Evolutionary conservation across 1,284 basidiomycete genomes (phyloP).

Genomic region (Austroboletus novae-zelandiae): DNA sequence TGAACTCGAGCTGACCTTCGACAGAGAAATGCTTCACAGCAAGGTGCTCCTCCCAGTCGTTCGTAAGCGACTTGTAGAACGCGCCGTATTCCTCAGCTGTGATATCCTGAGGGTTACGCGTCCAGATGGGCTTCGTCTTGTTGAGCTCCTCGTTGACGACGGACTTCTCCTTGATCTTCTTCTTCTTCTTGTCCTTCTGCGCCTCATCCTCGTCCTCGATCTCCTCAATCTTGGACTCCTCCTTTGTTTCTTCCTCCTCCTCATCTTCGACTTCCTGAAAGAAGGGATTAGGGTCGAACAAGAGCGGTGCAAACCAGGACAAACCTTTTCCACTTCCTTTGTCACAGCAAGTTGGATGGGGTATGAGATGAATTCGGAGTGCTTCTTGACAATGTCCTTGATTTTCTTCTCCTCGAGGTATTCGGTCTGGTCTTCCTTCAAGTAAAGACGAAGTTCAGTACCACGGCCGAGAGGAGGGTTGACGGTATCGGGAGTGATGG

Average conservation of each 20-base stretch:
- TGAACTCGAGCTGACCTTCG: constrained; percentile 99
- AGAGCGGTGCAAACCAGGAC: constrained; percentile 19
- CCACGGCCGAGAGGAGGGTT: constrained; percentile 94
- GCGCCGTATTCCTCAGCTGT: constrained; percentile 89
- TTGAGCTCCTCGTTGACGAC: constrained; percentile 97
- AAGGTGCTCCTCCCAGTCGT: constrained; percentile 99
- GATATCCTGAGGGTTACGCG: constrained; percentile 95
- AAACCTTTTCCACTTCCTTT: constrained; percentile 97
- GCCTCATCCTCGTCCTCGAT: constrained; percentile 84
- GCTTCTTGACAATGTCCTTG: constrained; percentile 99
- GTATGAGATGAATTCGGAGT: constrained; percentile 99
- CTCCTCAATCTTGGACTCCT: constrained; percentile 73
- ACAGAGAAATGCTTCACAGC: constrained; percentile 99
- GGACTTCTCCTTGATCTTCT: constrained; percentile 93
- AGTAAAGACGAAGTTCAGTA: constrained; percentile 90
- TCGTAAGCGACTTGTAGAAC: constrained; percentile 99
- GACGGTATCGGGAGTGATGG: constrained; percentile 91
- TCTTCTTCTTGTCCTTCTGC: constrained; percentile 93
- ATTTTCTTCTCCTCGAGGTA: constrained; percentile 99
- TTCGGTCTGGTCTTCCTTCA: constrained; percentile 99
- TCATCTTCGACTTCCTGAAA: constrained; percentile 85
- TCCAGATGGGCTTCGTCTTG: constrained; percentile 99
- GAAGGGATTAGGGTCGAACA: neutral
- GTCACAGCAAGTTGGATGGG: constrained; percentile 98
- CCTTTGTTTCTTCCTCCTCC: constrained; percentile 61